Percentiles rank a stretch among this genome's conserved stretches.
Conservation (phyloP, 129 eudicot species). For the Lactuca saligna region DNA sequence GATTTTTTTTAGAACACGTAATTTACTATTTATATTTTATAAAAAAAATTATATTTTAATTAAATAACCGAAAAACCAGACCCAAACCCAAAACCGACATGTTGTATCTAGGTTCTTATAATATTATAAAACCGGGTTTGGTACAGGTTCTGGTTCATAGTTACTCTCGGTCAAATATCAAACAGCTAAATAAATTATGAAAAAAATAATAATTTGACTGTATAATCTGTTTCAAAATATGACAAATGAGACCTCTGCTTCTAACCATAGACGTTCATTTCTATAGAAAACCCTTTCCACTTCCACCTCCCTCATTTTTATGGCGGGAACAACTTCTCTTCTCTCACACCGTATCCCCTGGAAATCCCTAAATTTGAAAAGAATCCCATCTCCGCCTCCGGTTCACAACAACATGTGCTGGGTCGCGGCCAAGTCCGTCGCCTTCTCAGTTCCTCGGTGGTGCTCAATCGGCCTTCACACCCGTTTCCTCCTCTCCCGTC, state of each 20-base stretch:
- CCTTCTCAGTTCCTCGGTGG: slow-evolving; percentile 46
- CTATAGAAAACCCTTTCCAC: not conserved
- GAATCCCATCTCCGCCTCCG: not conserved
- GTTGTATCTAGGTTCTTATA: too few relatives aligned
- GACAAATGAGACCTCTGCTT: not conserved
- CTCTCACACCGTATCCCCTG: slow-evolving; percentile 1
- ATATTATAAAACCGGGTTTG: too few relatives aligned
- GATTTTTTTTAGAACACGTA: too few relatives aligned
- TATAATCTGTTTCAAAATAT: too few relatives aligned
- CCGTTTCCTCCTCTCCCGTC: slow-evolving; percentile 28
- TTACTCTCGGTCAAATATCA: too few relatives aligned
- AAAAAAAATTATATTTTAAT: too few relatives aligned
- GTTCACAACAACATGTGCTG: slow-evolving; percentile 36
- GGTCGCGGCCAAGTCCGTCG: slow-evolving; percentile 41
- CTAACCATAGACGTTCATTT: not conserved
- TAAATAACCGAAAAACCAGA: too few relatives aligned
- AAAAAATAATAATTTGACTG: too few relatives aligned
- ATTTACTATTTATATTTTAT: too few relatives aligned
- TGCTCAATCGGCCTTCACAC: slow-evolving; percentile 47
- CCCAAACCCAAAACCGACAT: too few relatives aligned
- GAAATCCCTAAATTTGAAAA: slow-evolving; percentile 17
- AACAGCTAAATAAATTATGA: too few relatives aligned
- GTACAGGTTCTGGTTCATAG: too few relatives aligned
- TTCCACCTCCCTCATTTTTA: slow-evolving; percentile 1
- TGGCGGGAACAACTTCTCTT: slow-evolving; percentile 17